Evolutionary conservation across 2,329 filamentous ascomycete genomes (phyloP).

Genomic region (Claviceps cyperi): DNA sequence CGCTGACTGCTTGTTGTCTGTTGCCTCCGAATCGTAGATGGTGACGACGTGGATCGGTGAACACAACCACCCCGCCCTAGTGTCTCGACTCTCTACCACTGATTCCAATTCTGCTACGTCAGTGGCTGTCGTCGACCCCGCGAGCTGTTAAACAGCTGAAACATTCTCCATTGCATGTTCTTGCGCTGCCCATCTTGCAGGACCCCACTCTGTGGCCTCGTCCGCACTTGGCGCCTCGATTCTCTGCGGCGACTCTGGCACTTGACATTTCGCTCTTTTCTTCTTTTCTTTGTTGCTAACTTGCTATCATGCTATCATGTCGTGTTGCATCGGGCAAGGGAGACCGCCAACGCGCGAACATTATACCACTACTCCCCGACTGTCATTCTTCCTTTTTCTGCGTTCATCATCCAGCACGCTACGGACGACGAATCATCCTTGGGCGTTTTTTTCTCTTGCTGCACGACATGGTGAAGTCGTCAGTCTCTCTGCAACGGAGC

Average conservation of each 20-base stretch:
- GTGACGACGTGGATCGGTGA: slow-evolving; percentile 23
- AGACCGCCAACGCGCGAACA: slow-evolving; percentile 2
- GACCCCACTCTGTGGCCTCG: neutral
- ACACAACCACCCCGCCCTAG: neutral
- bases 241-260: neutral
- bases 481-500: neutral
- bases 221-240: neutral
- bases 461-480: slow-evolving; percentile 2
- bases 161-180: neutral
- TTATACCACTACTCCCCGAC: slow-evolving; percentile 3
- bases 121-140: neutral
- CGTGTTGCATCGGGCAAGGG: slow-evolving; percentile 5
- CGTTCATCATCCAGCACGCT: neutral
- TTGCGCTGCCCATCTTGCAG: neutral
- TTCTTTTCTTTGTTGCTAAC: neutral
- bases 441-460: slow-evolving; percentile 6
- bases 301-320: too few species aligned
- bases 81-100: neutral
- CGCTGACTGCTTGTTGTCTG: slow-evolving; percentile 1
- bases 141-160: neutral
- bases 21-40: slow-evolving; percentile 15
- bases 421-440: slow-evolving; percentile 5
- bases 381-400: neutral
- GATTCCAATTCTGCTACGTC: neutral
- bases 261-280: neutral